Base-by-base conservation (phyloP, 1,139 yeast genomes). In the Debaryomyces subglobosus region DNA sequence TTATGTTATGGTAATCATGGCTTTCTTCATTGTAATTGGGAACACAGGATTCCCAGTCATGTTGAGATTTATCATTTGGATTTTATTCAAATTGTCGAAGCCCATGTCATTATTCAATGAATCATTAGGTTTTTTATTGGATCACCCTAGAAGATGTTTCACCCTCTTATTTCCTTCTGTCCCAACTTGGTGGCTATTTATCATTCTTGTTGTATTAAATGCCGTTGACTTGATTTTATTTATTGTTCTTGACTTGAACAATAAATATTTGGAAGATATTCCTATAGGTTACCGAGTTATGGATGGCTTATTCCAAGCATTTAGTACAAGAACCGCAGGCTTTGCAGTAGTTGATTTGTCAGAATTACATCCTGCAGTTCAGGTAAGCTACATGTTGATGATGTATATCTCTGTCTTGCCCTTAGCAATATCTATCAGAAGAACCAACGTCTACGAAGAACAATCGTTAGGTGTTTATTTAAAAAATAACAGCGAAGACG, bases 381-480 rank as follows among this genome's bases (percentile, higher is more conserved):
- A 90, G 65, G 96, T 94, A 37, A 85, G 96, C 60, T 95, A 95
- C 65, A 79, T 91, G 85, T 78, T 94, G 53, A 92, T 94, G 98
- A 94, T 94, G 99, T 94, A 95, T 71, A 90, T 95, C 27, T 92
- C 98, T 5, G 97, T 94, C 44, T 75, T 92, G 62, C 99, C 99
- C 0, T 74, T 94, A 60, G 99, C 99, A 36, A 94, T 94, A 59
- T 89, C 97, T 40, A 91, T 94, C 56, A 85, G 99, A 69, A 81
- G 97, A 64, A 94, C 99, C 20, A 94, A 94, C 64, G 99, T 94
- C 43, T 94, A 94, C 68, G 99, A 94, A 64, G 99, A 94, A 62
- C 98, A 91, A 64, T 88, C 97, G 0, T 72, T 94, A 52, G 99
- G 99, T 12, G 81, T 92, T 12, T 92, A 90, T 62, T 72, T 78